Evolutionary conservation across 352 stramenopile species (phyloP).

Genomic region (Thraustochytrium striatum): DNA sequence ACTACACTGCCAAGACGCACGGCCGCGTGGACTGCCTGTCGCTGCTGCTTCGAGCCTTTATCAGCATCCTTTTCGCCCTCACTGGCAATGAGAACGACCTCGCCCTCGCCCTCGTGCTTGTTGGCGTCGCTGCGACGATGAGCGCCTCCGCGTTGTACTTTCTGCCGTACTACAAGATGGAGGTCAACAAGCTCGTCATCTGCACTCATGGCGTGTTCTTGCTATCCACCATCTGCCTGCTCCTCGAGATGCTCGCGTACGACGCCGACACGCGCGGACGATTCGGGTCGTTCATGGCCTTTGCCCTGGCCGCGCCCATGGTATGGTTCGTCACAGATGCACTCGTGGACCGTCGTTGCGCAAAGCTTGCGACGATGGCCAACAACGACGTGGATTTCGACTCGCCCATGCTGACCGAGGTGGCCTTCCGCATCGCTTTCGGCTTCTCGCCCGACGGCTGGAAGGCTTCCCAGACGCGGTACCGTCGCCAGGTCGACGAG

Average conservation of each 20-base stretch:
- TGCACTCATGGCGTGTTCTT: constrained; percentile 11
- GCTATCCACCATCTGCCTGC: constrained; percentile 30
- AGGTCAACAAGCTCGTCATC: constrained; percentile 17
- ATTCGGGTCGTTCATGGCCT: constrained; percentile 21
- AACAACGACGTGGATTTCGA: neutral
- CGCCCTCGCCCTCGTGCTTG: neutral
- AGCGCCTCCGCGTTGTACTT: neutral
- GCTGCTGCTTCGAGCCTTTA: neutral
- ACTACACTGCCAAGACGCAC: neutral
- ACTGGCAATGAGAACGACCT: neutral
- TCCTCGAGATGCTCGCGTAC: constrained; percentile 10
- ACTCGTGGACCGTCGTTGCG: neutral
- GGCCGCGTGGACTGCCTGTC: constrained; percentile 1
- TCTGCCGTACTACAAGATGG: constrained; percentile 24
- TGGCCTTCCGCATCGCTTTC: neutral
- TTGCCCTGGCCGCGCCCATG: constrained; percentile 3
- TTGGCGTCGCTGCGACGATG: neutral
- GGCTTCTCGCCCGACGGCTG: neutral
- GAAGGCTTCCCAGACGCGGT: neutral
- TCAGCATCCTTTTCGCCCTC: constrained; percentile 10
- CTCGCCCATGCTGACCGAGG: neutral
- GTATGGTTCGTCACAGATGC: neutral
- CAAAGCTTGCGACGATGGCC: neutral
- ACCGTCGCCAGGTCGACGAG: neutral
- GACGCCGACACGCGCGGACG: neutral